Evolutionary conservation across 148 eudicot genomes (phyloP).

Genomic region (Chenopodium formosanum): DNA sequence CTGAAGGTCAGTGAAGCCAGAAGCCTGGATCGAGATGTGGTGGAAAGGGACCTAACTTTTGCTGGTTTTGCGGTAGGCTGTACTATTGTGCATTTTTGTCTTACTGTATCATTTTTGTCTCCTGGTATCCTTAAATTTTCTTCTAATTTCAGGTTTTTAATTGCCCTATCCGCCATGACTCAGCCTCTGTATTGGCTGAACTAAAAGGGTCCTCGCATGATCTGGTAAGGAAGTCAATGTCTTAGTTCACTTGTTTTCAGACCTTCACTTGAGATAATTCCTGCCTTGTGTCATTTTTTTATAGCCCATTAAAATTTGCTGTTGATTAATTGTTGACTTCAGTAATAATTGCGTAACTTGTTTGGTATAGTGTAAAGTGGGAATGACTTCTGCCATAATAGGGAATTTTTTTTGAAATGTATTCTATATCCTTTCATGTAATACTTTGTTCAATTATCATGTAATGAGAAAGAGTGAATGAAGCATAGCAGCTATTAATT

Average conservation of each 20-base stretch:
- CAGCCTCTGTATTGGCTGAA: slow-evolving; percentile 78
- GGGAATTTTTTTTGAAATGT: neutral
- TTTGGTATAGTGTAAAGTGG: neutral
- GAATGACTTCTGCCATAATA: neutral
- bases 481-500: neutral
- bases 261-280: neutral
- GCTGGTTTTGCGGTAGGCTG: slow-evolving; percentile 95
- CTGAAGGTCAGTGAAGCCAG: slow-evolving; percentile 94
- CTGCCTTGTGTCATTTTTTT: neutral
- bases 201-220: slow-evolving; percentile 86
- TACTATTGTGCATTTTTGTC: neutral
- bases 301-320: neutral
- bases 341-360: neutral
- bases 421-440: neutral
- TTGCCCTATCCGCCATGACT: slow-evolving; percentile 88
- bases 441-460: neutral
- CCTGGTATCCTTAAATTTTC: neutral
- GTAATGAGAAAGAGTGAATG: neutral
- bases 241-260: neutral
- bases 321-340: neutral
- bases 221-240: slow-evolving; percentile 49
- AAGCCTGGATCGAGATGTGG: slow-evolving; percentile 82
- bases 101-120: neutral
- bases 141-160: slow-evolving; percentile 68
- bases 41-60: slow-evolving; percentile 77